Evolutionary conservation across 2,329 filamentous ascomycete species (phyloP).

Genomic region (Cercospora sp.): DNA sequence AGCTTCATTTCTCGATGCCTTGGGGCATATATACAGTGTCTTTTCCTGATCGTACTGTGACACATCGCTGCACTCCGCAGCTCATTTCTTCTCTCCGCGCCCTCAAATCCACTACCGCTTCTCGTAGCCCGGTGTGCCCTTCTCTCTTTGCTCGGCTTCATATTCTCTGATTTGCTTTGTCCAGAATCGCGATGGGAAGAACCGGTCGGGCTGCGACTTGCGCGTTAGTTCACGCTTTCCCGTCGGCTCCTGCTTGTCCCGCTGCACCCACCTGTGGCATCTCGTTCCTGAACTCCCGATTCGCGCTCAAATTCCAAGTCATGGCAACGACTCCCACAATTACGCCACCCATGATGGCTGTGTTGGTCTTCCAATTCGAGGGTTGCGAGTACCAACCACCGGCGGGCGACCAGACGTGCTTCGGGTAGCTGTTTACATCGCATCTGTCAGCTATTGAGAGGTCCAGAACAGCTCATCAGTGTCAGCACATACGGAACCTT

Average conservation of each 20-base stretch:
- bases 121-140: conserved; percentile 21
- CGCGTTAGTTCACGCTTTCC: conserved; percentile 16
- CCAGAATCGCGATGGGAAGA: conserved; percentile 83
- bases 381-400: conserved; percentile 98
- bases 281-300: conserved; percentile 69
- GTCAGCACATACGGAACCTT: conserved; percentile 64
- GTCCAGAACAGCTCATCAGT: not conserved
- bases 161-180: conserved; percentile 70
- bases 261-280: conserved; percentile 61
- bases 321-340: conserved; percentile 68
- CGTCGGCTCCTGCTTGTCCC: not conserved
- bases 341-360: conserved; percentile 68
- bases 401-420: conserved; percentile 94
- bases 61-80: not conserved
- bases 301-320: conserved; percentile 69
- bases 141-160: conserved; percentile 49
- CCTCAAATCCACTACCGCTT: not conserved
- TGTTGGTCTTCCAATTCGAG: conserved; percentile 93
- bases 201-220: conserved; percentile 58
- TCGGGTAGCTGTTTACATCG: conserved; percentile 33
- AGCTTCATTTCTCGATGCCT: conserved; percentile 11
- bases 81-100: not conserved
- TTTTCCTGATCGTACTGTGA: not conserved
- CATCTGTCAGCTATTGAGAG: conserved; percentile 27
- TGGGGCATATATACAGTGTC: conserved; percentile 15